phyloP scores from a whole-genome alignment of 352 stramenopile genomes.

The Globisporangium yorkense region DNA sequence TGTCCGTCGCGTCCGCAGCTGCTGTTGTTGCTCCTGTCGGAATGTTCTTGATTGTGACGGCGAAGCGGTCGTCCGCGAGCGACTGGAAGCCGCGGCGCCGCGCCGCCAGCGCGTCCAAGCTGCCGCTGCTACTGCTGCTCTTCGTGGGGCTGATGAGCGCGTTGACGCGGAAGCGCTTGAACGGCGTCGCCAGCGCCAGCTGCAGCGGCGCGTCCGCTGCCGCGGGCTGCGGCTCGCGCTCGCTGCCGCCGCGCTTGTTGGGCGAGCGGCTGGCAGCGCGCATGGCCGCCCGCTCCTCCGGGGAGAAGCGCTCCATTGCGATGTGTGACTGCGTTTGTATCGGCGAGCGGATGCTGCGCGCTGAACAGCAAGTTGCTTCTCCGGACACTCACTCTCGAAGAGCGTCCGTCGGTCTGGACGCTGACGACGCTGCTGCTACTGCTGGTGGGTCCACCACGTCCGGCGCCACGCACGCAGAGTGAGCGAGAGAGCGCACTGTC shows the following conservation, averaged over 20 bases:
- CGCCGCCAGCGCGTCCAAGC: slow-evolving; percentile 1
- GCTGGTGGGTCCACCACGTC: not conserved
- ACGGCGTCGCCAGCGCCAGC: slow-evolving; percentile 5
- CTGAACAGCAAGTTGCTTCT: slow-evolving; percentile 13
- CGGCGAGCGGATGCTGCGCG: not conserved
- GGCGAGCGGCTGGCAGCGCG: slow-evolving; percentile 10
- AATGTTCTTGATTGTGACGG: not conserved
- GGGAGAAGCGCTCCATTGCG: slow-evolving; percentile 9
- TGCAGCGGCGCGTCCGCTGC: too few relatives aligned
- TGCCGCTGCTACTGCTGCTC: too few relatives aligned
- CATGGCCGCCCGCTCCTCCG: slow-evolving; percentile 5
- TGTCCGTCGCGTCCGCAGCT: not conserved
- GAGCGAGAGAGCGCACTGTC: not conserved
- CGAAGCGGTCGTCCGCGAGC: slow-evolving; percentile 4
- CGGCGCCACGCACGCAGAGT: not conserved
- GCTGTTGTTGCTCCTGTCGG: not conserved
- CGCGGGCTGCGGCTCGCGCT: not conserved
- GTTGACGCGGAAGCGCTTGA: slow-evolving; percentile 13
- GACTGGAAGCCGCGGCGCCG: slow-evolving; percentile 5
- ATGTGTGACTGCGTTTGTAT: not conserved
- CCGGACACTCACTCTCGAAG: not conserved
- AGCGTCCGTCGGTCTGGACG: too few relatives aligned
- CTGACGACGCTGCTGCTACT: too few relatives aligned
- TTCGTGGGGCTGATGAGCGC: slow-evolving; percentile 10
- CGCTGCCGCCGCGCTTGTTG: slow-evolving; percentile 9